Conservation (phyloP, 2,329 filamentous ascomycete species). For the Botryotinia convoluta region DNA sequence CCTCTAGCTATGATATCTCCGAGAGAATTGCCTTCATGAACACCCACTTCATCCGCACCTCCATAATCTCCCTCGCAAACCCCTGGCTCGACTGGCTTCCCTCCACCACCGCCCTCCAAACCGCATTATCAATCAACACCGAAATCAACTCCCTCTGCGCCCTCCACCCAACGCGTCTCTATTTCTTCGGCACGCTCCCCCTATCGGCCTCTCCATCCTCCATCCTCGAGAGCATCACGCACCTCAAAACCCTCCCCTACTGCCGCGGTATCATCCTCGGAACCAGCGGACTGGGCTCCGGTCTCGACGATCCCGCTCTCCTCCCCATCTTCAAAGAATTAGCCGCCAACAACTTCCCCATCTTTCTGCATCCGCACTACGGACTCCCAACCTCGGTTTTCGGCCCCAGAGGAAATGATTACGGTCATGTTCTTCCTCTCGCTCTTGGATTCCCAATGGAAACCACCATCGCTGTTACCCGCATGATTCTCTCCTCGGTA, state of each 20-base stretch:
- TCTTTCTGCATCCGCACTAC: constrained; percentile 92
- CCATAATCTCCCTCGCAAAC: constrained; percentile 85
- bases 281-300: constrained; percentile 74
- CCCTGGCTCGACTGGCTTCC: constrained; percentile 88
- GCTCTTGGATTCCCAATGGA: constrained; percentile 88
- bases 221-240: constrained; percentile 62
- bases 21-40: constrained; percentile 89
- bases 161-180: constrained; percentile 64
- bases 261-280: constrained; percentile 87
- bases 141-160: constrained; percentile 74
- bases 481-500: constrained; percentile 84
- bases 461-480: constrained; percentile 83
- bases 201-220: constrained; percentile 63
- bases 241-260: constrained; percentile 60
- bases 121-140: constrained; percentile 69
- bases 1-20: constrained; percentile 54
- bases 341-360: constrained; percentile 59
- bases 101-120: constrained; percentile 56
- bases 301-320: constrained; percentile 73
- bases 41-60: constrained; percentile 74
- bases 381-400: constrained; percentile 79
- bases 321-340: constrained; percentile 71
- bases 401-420: constrained; percentile 67
- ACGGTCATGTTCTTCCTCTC: constrained; percentile 83
- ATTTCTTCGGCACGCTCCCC: constrained; percentile 80